Evolutionary conservation across 345 rosid genomes (phyloP).

Genomic region (Hibiscus trionum): DNA sequence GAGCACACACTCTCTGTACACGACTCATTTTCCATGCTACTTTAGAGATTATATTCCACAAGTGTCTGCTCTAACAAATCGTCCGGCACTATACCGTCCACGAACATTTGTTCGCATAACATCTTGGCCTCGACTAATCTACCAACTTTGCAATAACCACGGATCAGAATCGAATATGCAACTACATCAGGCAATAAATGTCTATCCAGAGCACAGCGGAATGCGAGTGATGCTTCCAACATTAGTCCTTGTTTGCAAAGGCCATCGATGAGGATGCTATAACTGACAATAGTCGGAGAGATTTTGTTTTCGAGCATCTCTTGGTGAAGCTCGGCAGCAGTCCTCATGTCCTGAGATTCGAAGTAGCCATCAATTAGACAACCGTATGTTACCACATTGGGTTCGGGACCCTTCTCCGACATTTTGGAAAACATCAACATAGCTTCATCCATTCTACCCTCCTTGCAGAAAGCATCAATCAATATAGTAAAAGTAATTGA

Average conservation of each 20-base stretch:
- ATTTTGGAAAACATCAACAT: constrained; percentile 30
- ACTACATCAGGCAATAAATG: constrained; percentile 42
- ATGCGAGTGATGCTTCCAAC: constrained; percentile 31
- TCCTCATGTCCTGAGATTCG: constrained; percentile 27
- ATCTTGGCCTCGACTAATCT: constrained; percentile 34
- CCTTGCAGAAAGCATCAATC: constrained; percentile 40
- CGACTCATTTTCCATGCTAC: neutral
- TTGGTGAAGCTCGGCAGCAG: constrained; percentile 35
- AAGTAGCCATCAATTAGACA: constrained; percentile 42
- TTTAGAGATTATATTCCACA: constrained; percentile 24
- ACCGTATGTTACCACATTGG: constrained; percentile 42
- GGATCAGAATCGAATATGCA: constrained; percentile 37
- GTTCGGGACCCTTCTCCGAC: constrained; percentile 29
- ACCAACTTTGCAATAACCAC: constrained; percentile 43
- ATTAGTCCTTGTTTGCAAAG: constrained; percentile 40
- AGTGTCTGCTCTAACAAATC: constrained; percentile 25
- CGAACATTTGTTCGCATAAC: constrained; percentile 33
- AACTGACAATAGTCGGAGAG: constrained; percentile 40
- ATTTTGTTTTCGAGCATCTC: constrained; percentile 41
- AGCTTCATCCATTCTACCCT: constrained; percentile 37
- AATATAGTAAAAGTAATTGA: constrained; percentile 39
- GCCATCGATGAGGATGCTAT: constrained; percentile 41
- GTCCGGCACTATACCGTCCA: constrained; percentile 35
- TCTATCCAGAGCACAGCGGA: constrained; percentile 27
- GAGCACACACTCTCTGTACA: neutral